These are phyloP conservation scores for Brassica juncea DNA, from an alignment of 345 rosid genomes.

Conservation along the genomic window DNA sequence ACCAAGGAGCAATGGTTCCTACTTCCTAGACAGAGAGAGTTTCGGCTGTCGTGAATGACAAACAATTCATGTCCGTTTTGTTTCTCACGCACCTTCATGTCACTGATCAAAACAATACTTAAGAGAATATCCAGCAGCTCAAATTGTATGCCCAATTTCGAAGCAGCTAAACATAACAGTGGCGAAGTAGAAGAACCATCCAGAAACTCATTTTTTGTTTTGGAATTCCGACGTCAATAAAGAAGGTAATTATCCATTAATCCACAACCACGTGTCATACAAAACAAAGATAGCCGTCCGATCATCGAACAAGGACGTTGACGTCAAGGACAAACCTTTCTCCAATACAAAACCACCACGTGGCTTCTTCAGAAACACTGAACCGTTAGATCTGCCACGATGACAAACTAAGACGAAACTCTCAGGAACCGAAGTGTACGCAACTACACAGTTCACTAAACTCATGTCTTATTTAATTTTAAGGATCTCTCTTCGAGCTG, in stretches of 20 bases:
- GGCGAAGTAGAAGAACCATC: background rate
- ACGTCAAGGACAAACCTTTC: background rate
- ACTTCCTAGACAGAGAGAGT: background rate
- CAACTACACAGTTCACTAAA: background rate
- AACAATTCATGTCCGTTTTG: background rate
- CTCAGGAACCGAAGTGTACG: conserved; percentile 19
- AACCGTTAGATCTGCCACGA: conserved; percentile 37
- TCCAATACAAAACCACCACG: conserved; percentile 24
- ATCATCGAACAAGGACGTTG: conserved; percentile 6
- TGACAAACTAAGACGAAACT: conserved; percentile 8
- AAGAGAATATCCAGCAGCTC: background rate
- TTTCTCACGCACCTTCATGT: background rate
- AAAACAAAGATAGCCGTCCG: background rate
- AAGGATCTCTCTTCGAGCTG: conserved; percentile 25
- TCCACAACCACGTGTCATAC: background rate
- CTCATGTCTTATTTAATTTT: conserved; percentile 13
- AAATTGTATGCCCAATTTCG: background rate
- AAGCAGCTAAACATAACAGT: background rate
- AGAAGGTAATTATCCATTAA: background rate
- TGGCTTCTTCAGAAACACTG: background rate
- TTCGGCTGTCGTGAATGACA: background rate
- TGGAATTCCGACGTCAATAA: conserved; percentile 6
- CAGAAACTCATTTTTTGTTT: background rate
- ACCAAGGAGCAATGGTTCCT: background rate
- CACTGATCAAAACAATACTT: background rate